Base-by-base conservation (phyloP, 345 rosid species). In the Salix caprea region DNA sequence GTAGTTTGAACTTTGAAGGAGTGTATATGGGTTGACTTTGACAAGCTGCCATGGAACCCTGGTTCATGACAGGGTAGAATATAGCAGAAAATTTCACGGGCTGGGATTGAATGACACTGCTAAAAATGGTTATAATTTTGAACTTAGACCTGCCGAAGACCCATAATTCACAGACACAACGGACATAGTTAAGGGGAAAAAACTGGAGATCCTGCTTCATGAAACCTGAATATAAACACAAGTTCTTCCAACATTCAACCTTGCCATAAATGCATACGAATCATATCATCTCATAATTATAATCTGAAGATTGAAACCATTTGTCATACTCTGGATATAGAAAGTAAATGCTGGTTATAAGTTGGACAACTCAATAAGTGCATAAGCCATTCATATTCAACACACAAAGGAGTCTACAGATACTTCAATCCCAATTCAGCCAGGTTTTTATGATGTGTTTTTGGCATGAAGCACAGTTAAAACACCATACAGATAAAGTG, bases 361-460 rank as follows among this genome's bases (percentile, higher is more conserved):
- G 28, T 16, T 21, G 39, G 37, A 23, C 72, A 52, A 72, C n/a
- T 39, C 36, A 34, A 36, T 0, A 8, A 42, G 50, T 2, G 32
- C 48, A 54, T 66, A n/a, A 19, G 24, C 65, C 52, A 21, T 21
- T 34, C 56, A 42, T 52, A 75, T 37, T 34, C 52, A 58, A 74
- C 54, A 74, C 2, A 50, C 71, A 34, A 54, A 74, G 44, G 74
- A 65, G 34, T 74, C 36, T 40, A 70, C 21, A 67, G 44, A 14
- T 69, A 65, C 64, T 52, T 48, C 71, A 32, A 42, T 60, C 60
- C 40, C 44, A 30, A 44, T 24, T 28, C 7, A n/a, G 24, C 67
- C 64, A 54, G 66, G 71, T 80, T 80, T 80, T 75, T 76, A 79
- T 30, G 65, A 23, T 39, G 30, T 52, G 67, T 46, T 71, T 67